Evolutionary conservation across 768 basidiomycete genomes (phyloP).

Genomic region (Butyriboletus loyo): DNA sequence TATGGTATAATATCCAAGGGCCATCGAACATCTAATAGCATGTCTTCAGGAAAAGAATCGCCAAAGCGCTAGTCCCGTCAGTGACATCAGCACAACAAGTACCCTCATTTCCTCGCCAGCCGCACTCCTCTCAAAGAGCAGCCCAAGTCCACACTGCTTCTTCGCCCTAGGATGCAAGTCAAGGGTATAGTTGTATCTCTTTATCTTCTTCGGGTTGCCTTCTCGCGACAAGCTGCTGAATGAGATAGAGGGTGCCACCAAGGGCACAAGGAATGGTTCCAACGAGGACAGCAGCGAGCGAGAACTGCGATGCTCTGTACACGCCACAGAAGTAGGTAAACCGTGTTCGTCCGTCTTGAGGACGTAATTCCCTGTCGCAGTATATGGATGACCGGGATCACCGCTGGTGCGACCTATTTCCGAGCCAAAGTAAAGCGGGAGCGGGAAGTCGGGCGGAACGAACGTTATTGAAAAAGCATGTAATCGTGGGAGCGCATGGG

Average conservation of each 20-base stretch:
- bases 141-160: constrained; percentile 39
- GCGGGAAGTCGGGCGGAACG: constrained; percentile 54
- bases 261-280: constrained; percentile 12
- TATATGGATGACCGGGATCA: constrained; percentile 24
- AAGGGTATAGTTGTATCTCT: constrained; percentile 24
- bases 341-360: constrained; percentile 62
- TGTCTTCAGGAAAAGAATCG: constrained; percentile 27
- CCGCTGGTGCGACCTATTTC: constrained; percentile 36
- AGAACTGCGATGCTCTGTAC: constrained; percentile 43
- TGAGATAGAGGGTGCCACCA: constrained; percentile 26
- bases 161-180: constrained; percentile 33
- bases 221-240: constrained; percentile 20
- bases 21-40: no score
- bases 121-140: constrained; percentile 54
- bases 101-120: constrained; percentile 65
- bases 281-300: constrained; percentile 29
- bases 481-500: constrained; percentile 65
- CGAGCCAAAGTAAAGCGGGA: constrained; percentile 45
- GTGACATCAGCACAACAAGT: constrained; percentile 23
- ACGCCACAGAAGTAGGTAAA: constrained; percentile 53
- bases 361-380: constrained; percentile 52
- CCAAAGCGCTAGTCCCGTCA: constrained; percentile 32
- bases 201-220: constrained; percentile 32
- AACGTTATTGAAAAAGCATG: constrained; percentile 61
- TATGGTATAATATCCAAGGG: background rate